These are phyloP conservation scores for Flaveria bidentis DNA, from an alignment of 129 eudicot genomes.

Conservation along the genomic window DNA sequence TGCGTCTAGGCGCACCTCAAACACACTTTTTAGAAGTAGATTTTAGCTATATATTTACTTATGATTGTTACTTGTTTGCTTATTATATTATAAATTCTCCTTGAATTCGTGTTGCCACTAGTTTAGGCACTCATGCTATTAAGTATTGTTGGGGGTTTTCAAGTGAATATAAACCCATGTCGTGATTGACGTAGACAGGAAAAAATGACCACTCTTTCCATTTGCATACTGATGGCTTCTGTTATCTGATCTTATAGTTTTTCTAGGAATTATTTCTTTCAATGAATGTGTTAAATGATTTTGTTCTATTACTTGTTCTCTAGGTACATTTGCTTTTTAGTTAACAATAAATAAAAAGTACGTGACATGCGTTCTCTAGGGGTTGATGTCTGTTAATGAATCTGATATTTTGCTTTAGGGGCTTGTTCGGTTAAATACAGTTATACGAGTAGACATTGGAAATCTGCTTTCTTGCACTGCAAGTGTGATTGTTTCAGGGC, in stretches of 20 bases:
- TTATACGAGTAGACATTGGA: neutral
- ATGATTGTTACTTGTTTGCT: neutral
- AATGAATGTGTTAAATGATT: neutral
- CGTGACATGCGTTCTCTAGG: neutral
- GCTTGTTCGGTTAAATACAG: constrained; percentile 5
- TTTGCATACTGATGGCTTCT: neutral
- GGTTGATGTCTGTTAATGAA: neutral
- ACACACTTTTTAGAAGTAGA: neutral
- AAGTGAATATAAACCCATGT: neutral
- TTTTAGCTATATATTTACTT: neutral
- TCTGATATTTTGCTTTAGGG: constrained; percentile 17
- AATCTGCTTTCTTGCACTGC: neutral
- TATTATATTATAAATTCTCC: neutral
- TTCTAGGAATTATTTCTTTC: neutral
- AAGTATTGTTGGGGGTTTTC: neutral
- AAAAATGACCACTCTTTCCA: neutral
- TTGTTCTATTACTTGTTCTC: neutral
- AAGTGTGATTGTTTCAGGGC: neutral
- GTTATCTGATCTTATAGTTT: neutral
- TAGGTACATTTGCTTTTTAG: neutral
- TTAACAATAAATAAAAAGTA: neutral
- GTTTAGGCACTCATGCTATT: neutral
- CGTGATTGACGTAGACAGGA: neutral
- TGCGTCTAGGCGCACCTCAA: neutral
- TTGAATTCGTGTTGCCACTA: neutral